These are phyloP conservation scores for Fusarium continuum DNA, from an alignment of 2,329 filamentous ascomycete species.

Conservation along the genomic window DNA sequence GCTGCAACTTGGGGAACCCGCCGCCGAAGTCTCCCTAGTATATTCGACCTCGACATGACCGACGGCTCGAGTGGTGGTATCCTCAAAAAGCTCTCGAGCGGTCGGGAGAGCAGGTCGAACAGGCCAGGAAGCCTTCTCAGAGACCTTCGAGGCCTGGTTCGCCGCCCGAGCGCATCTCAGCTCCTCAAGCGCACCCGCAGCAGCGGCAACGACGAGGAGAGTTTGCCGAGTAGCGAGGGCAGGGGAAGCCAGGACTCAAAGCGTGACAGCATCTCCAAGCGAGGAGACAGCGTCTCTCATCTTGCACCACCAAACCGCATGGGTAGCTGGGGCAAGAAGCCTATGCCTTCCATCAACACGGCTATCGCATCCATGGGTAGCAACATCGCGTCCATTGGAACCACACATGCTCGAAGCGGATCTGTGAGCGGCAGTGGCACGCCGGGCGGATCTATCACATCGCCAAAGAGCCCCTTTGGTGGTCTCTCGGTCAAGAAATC, in stretches of 20 bases:
- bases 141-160: constrained; percentile 60
- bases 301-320: constrained; percentile 62
- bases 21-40: constrained; percentile 69
- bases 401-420: constrained; percentile 65
- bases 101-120: constrained; percentile 56
- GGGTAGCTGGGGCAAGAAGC: constrained; percentile 62
- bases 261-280: constrained; percentile 49
- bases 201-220: constrained; percentile 46
- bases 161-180: constrained; percentile 57
- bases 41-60: constrained; percentile 63
- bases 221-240: constrained; percentile 35
- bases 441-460: constrained; percentile 60
- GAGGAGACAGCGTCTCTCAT: constrained; percentile 54
- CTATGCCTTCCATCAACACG: constrained; percentile 66
- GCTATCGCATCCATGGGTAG: constrained; percentile 65
- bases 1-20: constrained; percentile 77
- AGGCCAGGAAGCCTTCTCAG: constrained; percentile 60
- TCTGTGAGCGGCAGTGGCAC: constrained; percentile 68
- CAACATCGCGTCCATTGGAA: constrained; percentile 64
- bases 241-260: constrained; percentile 43
- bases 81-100: constrained; percentile 69
- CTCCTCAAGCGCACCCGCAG: constrained; percentile 59
- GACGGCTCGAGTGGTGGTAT: constrained; percentile 68
- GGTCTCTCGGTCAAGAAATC: constrained; percentile 57
- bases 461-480: constrained; percentile 62